phyloP scores from a whole-genome alignment of 768 basidiomycete genomes.

The Russula dissimulans region DNA sequence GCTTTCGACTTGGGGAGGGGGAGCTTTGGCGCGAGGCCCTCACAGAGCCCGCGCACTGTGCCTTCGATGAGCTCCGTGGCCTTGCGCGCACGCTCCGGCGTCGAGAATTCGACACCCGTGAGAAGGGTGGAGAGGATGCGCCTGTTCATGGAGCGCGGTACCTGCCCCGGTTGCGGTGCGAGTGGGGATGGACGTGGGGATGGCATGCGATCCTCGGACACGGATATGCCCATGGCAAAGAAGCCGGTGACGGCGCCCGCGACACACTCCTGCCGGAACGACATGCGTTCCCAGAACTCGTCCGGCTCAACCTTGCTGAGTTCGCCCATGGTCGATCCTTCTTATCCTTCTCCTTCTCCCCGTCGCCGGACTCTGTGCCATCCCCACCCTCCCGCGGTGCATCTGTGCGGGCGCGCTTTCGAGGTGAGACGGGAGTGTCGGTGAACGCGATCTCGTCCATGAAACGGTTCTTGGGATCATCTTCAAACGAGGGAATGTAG shows the following conservation, averaged over 20 bases:
- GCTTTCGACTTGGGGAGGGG: constrained; percentile 9
- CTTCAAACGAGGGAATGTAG: constrained; percentile 86
- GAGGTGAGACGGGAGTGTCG: constrained; percentile 42
- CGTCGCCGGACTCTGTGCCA: constrained; percentile 6
- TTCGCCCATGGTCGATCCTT: constrained; percentile 35
- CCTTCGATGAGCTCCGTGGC: constrained; percentile 66
- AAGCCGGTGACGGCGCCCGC: constrained; percentile 89
- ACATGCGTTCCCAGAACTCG: constrained; percentile 98
- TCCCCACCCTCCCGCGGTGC: constrained; percentile 4
- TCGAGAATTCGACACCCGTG: constrained; percentile 73
- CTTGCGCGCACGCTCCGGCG: constrained; percentile 49
- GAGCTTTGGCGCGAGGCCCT: constrained; percentile 36
- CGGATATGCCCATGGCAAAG: constrained; percentile 56
- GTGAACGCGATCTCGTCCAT: constrained; percentile 82
- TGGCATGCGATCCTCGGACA: constrained; percentile 19
- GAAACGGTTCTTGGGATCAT: constrained; percentile 93
- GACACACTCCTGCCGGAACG: constrained; percentile 89
- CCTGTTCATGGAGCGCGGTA: constrained; percentile 56
- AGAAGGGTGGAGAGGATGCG: constrained; percentile 61
- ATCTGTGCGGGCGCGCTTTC: constrained; percentile 44
- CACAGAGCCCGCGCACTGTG: constrained; percentile 62
- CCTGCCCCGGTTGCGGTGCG: constrained; percentile 45
- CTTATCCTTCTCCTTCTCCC: constrained; percentile 23
- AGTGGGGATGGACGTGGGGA: constrained; percentile 27
- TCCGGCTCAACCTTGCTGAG: constrained; percentile 51